Evolutionary conservation across 78 protist species (phyloP), one percentile per base, ranked within the genome.

Genomic region (Cavenderia fasciculata): DNA sequence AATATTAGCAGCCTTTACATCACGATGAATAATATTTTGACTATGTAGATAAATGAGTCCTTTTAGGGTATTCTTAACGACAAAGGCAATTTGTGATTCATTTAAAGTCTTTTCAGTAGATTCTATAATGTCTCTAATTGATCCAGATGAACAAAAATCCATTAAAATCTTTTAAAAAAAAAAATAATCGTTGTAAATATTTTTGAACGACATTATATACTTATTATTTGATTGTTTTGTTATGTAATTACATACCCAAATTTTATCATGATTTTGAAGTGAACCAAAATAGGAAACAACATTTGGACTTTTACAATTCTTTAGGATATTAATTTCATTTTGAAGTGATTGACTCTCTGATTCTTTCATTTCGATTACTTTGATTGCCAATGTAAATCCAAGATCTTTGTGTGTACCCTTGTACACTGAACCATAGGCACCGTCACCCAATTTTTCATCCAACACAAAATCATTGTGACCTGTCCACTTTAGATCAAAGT

Each of bases 1-100:
- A 0, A 97, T 49, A 82, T 97, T 97, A 34, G 97, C 99, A 12
- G 96, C 97, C 18, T 86, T 86, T 2, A 86, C 74, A 74, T 86
- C 92, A 25, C 90, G 27, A 82, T 82, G 90, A 43, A 82, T 57
- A 44, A 82, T 82, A 56, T 56, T 68, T 68, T 82, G 90, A 33
- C 29, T 56, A n/a, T 82, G 90, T 21, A 82, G 40, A 57, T 82
- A 82, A 33, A 82, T 82, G 11, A 82, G 49, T 18, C 96, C 97
- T 44, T 49, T 46, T 5, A 94, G 94, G 0, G 92, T 62, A 21
- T 76, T 59, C 44, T 65, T 41, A 14, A 52, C 34, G 12, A 96
- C 74, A 78, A 33, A 76, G 23, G 94, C 69, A 25, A 92, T 86
- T 71, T 88, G 92, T 16, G 75, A 46, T 69, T 94, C 95, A 31